A percentile compares a stretch with the other conserved stretches of the same genome.
Evolutionary conservation across 2,329 filamentous ascomycete species (phyloP).

Genomic region (Fusarium compactum): DNA sequence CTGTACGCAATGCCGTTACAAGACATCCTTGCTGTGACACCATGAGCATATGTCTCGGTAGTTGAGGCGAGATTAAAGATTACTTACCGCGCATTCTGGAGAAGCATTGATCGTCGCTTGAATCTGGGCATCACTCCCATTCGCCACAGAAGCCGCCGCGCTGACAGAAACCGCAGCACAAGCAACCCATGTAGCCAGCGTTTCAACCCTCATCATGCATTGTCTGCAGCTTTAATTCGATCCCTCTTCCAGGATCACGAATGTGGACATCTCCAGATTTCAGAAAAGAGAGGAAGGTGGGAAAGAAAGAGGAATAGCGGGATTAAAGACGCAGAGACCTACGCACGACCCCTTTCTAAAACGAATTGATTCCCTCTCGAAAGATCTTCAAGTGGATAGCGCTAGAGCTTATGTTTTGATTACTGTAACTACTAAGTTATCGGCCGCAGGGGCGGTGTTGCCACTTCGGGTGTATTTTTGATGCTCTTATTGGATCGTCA

Average conservation of each 20-base stretch:
- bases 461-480: background rate
- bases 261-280: background rate
- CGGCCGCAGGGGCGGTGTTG: background rate
- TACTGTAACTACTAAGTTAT: background rate
- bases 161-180: background rate
- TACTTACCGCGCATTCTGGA: background rate
- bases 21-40: background rate
- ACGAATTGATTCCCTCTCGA: background rate
- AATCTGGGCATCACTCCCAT: background rate
- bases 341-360: conserved; percentile 8
- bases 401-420: conserved; percentile 1
- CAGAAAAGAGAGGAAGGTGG: background rate
- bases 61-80: background rate
- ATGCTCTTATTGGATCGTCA: background rate
- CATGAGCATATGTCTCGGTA: background rate
- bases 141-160: background rate
- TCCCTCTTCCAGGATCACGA: background rate
- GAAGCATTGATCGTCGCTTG: background rate
- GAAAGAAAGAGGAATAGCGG: background rate
- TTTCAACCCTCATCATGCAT: conserved; percentile 2
- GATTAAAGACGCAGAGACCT: background rate
- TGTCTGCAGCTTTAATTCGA: background rate
- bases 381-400: background rate
- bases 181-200: background rate
- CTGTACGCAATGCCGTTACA: background rate